Evolutionary conservation across 257 asterid species (phyloP).

Genomic region (Knoxia roxburghii): DNA sequence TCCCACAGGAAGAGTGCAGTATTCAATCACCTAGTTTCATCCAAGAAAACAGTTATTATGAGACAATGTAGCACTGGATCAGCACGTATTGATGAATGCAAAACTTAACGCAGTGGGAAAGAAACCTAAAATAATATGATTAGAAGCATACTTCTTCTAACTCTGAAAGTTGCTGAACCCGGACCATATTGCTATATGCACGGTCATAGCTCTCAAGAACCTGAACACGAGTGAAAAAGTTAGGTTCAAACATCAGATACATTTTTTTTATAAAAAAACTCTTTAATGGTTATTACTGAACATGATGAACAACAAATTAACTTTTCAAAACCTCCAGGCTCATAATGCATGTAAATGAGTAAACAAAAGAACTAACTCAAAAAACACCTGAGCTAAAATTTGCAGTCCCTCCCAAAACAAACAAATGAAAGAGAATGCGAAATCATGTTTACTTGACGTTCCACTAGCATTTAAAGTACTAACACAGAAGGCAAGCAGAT

Average conservation of each 20-base stretch:
- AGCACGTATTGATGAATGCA: neutral
- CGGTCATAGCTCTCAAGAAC: constrained; percentile 99
- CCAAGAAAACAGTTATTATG: constrained; percentile 9
- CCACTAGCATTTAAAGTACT: neutral
- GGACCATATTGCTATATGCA: constrained; percentile 97
- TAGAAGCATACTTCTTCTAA: constrained; percentile 74
- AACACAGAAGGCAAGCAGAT: neutral
- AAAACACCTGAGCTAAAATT: neutral
- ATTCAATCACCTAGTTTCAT: constrained; percentile 70
- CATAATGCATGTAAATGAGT: neutral
- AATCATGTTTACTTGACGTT: neutral
- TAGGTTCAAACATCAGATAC: neutral
- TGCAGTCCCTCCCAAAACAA: neutral
- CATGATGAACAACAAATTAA: neutral
- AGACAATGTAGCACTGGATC: neutral
- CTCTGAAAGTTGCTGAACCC: constrained; percentile 94
- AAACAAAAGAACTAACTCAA: neutral
- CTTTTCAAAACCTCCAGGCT: neutral
- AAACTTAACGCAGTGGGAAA: neutral
- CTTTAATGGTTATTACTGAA: neutral
- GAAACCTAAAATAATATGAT: neutral
- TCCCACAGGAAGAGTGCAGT: constrained; percentile 84
- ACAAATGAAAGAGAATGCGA: neutral
- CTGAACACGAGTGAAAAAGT: constrained; percentile 31
- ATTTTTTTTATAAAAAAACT: neutral